Conservation (phyloP, 169 alveolate genomes). For the Plasmodium sp. region DNA sequence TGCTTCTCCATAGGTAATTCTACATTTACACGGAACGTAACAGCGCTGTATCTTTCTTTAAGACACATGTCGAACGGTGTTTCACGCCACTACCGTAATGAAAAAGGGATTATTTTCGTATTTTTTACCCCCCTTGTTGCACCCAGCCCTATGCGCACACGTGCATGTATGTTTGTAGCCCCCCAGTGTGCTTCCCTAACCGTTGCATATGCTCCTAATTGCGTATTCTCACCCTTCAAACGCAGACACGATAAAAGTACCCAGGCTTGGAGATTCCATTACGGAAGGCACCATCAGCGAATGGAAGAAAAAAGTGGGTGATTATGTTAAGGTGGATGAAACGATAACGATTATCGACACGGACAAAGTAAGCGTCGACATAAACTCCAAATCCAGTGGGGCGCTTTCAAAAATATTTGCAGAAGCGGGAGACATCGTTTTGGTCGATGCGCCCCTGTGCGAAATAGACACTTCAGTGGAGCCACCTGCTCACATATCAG, state of each 20-base stretch:
- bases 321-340: slow-evolving; percentile 92
- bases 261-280: slow-evolving; percentile 90
- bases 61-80: not conserved
- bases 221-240: not conserved
- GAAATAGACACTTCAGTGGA: slow-evolving; percentile 87
- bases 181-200: not conserved
- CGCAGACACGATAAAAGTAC: slow-evolving; percentile 81
- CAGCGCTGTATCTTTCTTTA: not conserved
- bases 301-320: slow-evolving; percentile 92
- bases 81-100: not conserved
- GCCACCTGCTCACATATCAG: slow-evolving; percentile 51
- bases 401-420: slow-evolving; percentile 58
- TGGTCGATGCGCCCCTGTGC: slow-evolving; percentile 90
- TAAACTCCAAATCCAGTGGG: slow-evolving; percentile 88
- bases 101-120: not conserved
- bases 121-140: not conserved
- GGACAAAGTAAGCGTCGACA: slow-evolving; percentile 95
- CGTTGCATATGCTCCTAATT: not conserved
- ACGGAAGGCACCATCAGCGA: slow-evolving; percentile 88
- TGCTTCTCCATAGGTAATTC: slow-evolving; percentile 62
- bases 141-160: not conserved
- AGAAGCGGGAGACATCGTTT: slow-evolving; percentile 89
- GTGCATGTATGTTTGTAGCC: not conserved
- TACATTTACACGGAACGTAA: not conserved
- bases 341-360: slow-evolving; percentile 95